Percentiles rank a stretch among this genome's conserved stretches.
phyloP scores from a whole-genome alignment of 106 monocot genomes.

The Allium cepa region DNA sequence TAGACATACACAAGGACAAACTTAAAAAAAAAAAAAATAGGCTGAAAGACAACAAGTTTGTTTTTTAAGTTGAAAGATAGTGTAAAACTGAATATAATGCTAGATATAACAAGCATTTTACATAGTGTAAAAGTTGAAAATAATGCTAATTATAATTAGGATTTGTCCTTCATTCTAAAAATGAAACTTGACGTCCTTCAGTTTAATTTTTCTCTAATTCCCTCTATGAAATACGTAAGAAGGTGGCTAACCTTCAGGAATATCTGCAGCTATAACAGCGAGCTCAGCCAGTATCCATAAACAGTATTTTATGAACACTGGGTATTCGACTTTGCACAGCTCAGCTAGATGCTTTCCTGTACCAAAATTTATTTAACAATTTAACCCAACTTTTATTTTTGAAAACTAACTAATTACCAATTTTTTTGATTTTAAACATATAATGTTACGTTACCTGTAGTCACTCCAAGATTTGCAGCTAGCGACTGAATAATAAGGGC shows the following conservation, averaged over 20 bases:
- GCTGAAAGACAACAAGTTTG: too few relatives aligned
- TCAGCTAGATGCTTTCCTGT: conserved; percentile 75
- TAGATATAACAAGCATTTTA: too few relatives aligned
- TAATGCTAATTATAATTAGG: too few relatives aligned
- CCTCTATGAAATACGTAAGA: background rate
- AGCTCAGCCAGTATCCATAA: conserved; percentile 65
- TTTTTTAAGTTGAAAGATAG: too few relatives aligned
- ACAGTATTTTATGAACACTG: conserved; percentile 28
- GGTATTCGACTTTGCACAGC: conserved; percentile 61
- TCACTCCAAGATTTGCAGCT: conserved; percentile 76
- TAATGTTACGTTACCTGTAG: conserved; percentile 58
- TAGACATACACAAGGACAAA: too few relatives aligned
- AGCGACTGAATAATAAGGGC: conserved; percentile 77
- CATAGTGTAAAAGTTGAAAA: too few relatives aligned
- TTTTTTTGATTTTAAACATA: background rate
- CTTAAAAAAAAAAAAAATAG: too few relatives aligned
- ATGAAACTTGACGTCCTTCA: too few relatives aligned
- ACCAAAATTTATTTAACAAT: background rate
- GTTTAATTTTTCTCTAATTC: too few relatives aligned
- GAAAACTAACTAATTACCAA: background rate
- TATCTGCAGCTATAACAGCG: conserved; percentile 75
- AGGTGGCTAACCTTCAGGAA: conserved; percentile 49
- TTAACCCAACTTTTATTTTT: background rate
- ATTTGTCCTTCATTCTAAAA: too few relatives aligned
- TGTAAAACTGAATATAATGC: too few relatives aligned